Evolutionary conservation across 2,329 filamentous ascomycete genomes (phyloP), one percentile per base, ranked within the genome.

Genomic region (Mycogone perniciosa): DNA sequence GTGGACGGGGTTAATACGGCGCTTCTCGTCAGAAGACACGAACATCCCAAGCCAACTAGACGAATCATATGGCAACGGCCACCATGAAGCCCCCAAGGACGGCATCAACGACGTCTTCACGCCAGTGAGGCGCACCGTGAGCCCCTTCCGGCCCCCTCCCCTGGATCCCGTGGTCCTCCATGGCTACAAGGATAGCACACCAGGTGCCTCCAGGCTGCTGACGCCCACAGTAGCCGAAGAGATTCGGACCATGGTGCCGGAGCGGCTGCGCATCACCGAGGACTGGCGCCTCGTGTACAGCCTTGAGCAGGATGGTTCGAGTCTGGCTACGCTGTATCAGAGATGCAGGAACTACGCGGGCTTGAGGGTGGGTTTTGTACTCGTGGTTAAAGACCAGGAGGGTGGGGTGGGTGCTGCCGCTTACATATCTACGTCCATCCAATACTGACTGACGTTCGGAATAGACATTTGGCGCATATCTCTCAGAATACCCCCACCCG

Each of bases 221-320:
- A 85, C 79, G 13, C 73, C 75, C 45, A 79, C 83, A 8, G 74
- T 97, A 31, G 93, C 92, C 3, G 93, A 97, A 71, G 93, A 97
- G 72, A 96, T 97, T 51, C 80, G 93, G 44, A 80, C 95, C 37
- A 84, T 97, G 62, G 75, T 97, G 26, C 93, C 93, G 1, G 84
- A 95, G 57, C 79, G 93, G 44, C 71, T 97, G 54, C 89, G 95
- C 68, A 82, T 99, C 41, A 81, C 86, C 54, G 91, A 96, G 59
- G 82, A 86, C 54, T 99, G 93, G 93, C 79, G 77, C 48, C 72
- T 97, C 46, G 79, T 86, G 35, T 99, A 97, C 71, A 95, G 89
- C 57, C 75, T 99, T 34, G 91, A 96, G 62, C 87, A 95, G 68
- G 85, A 99, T 67, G 93, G 93, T 9, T 89, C 91, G 46, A 93